A percentile compares a stretch with the other conserved stretches of the same genome.
phyloP scores from a whole-genome alignment of 2,329 filamentous ascomycete genomes.

The Fusarium verticillioides region DNA sequence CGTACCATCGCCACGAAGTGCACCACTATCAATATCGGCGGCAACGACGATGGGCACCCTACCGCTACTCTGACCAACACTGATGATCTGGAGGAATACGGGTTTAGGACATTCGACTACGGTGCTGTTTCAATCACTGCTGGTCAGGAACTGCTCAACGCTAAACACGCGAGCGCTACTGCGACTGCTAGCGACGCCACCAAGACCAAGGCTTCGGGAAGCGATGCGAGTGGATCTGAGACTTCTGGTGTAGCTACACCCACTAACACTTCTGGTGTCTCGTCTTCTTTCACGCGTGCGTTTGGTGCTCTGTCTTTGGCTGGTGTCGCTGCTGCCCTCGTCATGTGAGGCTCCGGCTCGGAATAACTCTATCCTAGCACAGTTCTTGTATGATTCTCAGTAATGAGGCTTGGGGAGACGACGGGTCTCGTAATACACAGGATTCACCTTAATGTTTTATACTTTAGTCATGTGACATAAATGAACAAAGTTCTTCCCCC shows the following conservation, averaged over 20 bases:
- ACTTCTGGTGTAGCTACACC: not conserved
- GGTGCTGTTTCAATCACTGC: slow-evolving; percentile 5
- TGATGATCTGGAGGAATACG: not conserved
- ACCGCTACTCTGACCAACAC: not conserved
- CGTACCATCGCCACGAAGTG: not conserved
- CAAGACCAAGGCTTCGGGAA: not conserved
- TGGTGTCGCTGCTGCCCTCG: not conserved
- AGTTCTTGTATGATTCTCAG: not conserved
- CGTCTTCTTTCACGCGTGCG: not conserved
- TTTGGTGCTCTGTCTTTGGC: slow-evolving; percentile 8
- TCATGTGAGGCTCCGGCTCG: not conserved
- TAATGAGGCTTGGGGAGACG: not conserved
- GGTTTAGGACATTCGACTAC: not conserved
- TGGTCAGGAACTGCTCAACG: slow-evolving; percentile 10
- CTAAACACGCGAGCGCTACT: slow-evolving; percentile 13
- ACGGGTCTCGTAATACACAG: not conserved
- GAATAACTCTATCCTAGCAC: not conserved
- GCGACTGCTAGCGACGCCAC: not conserved
- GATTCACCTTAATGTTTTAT: not conserved
- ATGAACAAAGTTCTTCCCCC: not conserved
- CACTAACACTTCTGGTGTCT: not conserved
- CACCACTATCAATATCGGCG: slow-evolving; percentile 5
- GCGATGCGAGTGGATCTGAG: not conserved
- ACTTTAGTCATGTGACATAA: not conserved
- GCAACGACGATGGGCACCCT: slow-evolving; percentile 8